Conservation (phyloP, 2,329 filamentous ascomycete species). For the Cordyceps farinosa region DNA sequence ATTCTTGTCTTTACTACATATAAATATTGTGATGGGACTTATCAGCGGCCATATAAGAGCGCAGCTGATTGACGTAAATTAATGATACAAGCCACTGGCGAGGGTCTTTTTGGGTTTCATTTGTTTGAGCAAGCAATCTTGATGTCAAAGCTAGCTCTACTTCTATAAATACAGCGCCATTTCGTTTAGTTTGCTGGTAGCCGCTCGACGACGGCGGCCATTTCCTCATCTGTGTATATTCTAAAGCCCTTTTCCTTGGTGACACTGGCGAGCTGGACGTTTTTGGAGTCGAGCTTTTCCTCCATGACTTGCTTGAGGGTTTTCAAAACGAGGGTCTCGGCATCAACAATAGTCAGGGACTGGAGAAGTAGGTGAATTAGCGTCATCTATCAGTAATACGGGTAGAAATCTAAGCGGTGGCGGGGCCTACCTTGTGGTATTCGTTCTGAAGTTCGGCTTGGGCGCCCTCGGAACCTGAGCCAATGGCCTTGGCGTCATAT, state of each 20-base stretch:
- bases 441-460: constrained; percentile 98
- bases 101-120: constrained; percentile 3
- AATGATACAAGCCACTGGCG: constrained; percentile 5
- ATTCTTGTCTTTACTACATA: neutral
- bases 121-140: constrained; percentile 10
- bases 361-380: constrained; percentile 29
- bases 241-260: constrained; percentile 97
- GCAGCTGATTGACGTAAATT: neutral
- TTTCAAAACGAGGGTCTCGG: constrained; percentile 93
- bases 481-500: constrained; percentile 98
- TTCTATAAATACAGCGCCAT: constrained; percentile 21
- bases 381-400: neutral
- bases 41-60: neutral
- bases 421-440: constrained; percentile 75
- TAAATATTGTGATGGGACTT: neutral
- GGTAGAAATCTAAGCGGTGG: neutral
- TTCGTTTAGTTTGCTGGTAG: constrained; percentile 60
- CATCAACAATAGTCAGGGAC: constrained; percentile 87
- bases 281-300: constrained; percentile 98
- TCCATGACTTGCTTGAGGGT: constrained; percentile 99
- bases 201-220: constrained; percentile 86
- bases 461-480: constrained; percentile 92
- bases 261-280: constrained; percentile 95
- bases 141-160: constrained; percentile 14
- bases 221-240: constrained; percentile 98